Evolutionary conservation across 2,329 filamentous ascomycete species (phyloP).

Genomic region (Stagonosporopsis rhizophila): DNA sequence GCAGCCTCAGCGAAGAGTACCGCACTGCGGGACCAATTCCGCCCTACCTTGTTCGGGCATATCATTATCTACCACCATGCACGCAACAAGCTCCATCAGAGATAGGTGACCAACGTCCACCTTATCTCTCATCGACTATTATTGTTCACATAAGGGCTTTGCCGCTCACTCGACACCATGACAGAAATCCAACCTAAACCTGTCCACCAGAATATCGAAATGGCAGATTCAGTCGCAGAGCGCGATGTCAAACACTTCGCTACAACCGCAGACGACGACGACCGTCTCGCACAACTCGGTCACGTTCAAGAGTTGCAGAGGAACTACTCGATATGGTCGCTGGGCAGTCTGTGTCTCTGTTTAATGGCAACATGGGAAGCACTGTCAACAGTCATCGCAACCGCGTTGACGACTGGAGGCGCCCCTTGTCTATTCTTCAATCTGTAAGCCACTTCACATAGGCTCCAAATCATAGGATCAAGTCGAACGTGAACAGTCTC

Average conservation of each 20-base stretch:
- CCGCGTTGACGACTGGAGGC: constrained; percentile 55
- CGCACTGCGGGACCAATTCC: constrained; percentile 14
- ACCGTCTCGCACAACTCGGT: constrained; percentile 29
- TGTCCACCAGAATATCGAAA: constrained; percentile 12
- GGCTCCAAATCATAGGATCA: background rate
- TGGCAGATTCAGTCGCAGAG: constrained; percentile 21
- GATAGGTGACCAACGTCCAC: constrained; percentile 4
- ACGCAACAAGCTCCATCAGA: background rate
- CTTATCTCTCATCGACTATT: constrained; percentile 14
- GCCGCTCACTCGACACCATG: background rate
- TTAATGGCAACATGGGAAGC: constrained; percentile 63
- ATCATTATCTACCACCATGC: constrained; percentile 15
- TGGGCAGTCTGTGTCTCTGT: constrained; percentile 55
- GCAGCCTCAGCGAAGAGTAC: background rate
- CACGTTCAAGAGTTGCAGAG: constrained; percentile 38
- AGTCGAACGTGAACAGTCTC: constrained; percentile 39
- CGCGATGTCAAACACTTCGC: constrained; percentile 14
- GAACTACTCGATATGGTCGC: constrained; percentile 55
- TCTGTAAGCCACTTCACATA: constrained; percentile 40
- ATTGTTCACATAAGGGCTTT: constrained; percentile 8
- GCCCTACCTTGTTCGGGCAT: constrained; percentile 3
- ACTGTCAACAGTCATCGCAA: constrained; percentile 55
- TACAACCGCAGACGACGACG: constrained; percentile 17
- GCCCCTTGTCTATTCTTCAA: constrained; percentile 58
- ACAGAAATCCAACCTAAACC: constrained; percentile 12